phyloP scores from a whole-genome alignment of 1,284 basidiomycete species.

The Moesziomyces sp. region DNA sequence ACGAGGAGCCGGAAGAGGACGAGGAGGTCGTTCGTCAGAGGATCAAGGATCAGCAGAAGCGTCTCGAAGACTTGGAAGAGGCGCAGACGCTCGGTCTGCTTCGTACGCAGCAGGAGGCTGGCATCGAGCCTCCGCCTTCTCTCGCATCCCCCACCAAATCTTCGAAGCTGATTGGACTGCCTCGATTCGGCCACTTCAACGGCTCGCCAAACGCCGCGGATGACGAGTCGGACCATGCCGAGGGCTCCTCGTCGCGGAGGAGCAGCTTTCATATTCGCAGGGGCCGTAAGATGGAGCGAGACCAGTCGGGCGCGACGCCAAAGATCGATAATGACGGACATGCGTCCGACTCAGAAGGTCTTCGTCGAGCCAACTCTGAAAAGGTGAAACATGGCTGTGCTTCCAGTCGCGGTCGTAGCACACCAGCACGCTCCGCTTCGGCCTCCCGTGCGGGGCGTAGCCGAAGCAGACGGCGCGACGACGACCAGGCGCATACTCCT shows the following conservation, averaged over 20 bases:
- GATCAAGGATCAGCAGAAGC: constrained; percentile 31
- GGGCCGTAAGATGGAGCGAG: not conserved
- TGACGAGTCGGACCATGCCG: not conserved
- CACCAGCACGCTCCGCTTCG: constrained; percentile 19
- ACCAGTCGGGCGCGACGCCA: not conserved
- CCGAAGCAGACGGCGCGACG: constrained; percentile 8
- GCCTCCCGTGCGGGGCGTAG: constrained; percentile 23
- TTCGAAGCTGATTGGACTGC: constrained; percentile 25
- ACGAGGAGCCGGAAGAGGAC: constrained; percentile 35
- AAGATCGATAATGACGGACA: not conserved
- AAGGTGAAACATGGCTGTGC: constrained; percentile 8
- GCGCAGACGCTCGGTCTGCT: constrained; percentile 37
- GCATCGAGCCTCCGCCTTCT: constrained; percentile 27
- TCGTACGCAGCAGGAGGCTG: constrained; percentile 35
- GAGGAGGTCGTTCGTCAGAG: constrained; percentile 23
- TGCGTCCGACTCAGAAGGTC: not conserved
- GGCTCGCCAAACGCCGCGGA: constrained; percentile 6
- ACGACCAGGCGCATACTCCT: not conserved
- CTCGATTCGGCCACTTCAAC: constrained; percentile 18
- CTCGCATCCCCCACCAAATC: constrained; percentile 14
- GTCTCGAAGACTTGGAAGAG: constrained; percentile 40
- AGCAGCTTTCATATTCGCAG: constrained; percentile 17
- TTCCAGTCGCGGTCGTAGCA: constrained; percentile 4
- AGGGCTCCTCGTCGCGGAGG: constrained; percentile 9
- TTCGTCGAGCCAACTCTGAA: constrained; percentile 21